phyloP scores from a whole-genome alignment of 768 basidiomycete genomes.

The Suillus cothurnatus region DNA sequence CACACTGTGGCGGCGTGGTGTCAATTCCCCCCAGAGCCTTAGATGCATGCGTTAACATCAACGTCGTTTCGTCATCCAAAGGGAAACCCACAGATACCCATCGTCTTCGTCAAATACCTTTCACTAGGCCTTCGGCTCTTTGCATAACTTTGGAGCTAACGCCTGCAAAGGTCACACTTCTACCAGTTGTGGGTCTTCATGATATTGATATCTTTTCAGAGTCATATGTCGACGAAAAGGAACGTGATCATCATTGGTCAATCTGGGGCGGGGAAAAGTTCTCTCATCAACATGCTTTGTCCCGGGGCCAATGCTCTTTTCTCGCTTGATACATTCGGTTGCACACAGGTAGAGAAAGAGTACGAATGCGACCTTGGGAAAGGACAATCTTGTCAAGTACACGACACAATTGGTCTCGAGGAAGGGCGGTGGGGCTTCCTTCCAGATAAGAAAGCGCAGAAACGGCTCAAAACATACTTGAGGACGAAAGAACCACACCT shows the following conservation, averaged over 20 bases:
- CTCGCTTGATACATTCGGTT: not conserved
- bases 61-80: not conserved
- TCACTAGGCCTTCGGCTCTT: not conserved
- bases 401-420: not conserved
- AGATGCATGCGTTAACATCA: not conserved
- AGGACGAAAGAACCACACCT: not conserved
- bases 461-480: not conserved
- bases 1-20: not conserved
- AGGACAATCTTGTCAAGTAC: not conserved
- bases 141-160: not conserved
- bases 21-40: not conserved
- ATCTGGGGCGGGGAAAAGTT: not conserved
- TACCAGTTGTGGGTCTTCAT: not conserved
- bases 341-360: not conserved
- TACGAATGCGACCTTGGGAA: not conserved
- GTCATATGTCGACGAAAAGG: not conserved
- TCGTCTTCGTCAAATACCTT: not conserved
- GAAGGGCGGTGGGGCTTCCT: not conserved
- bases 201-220: not conserved
- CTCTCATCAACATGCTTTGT: not conserved
- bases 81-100: not conserved
- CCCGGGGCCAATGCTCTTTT: rapidly evolving
- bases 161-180: not conserved
- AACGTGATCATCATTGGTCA: not conserved
- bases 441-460: not conserved